Evolutionary conservation across 495 filamentous ascomycete species (phyloP).

Genomic region (Diplogelasinospora grovesii): DNA sequence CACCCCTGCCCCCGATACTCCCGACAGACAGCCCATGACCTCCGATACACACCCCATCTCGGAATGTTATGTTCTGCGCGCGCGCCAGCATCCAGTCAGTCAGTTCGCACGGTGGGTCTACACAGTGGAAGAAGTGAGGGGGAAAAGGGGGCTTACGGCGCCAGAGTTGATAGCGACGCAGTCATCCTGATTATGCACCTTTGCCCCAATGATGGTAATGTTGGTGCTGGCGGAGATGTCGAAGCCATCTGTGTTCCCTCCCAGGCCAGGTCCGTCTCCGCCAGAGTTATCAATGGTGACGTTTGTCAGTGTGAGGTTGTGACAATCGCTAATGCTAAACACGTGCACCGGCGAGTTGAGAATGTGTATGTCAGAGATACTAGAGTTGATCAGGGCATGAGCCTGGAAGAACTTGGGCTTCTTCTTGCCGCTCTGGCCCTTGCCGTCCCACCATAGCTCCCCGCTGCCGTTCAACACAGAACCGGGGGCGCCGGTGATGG

Average conservation of each 20-base stretch:
- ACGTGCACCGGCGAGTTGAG: slow-evolving; percentile 57
- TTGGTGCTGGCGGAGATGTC: slow-evolving; percentile 48
- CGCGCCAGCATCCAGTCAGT: not conserved
- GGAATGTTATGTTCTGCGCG: slow-evolving; percentile 47
- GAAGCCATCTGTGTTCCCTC: slow-evolving; percentile 63
- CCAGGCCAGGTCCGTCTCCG: slow-evolving; percentile 41
- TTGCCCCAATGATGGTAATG: slow-evolving; percentile 49
- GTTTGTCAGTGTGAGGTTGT: slow-evolving; percentile 41
- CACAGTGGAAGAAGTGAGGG: too few species aligned
- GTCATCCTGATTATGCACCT: slow-evolving; percentile 57
- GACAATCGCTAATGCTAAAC: slow-evolving; percentile 48
- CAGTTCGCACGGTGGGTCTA: too few species aligned
- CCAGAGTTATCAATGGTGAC: slow-evolving; percentile 57
- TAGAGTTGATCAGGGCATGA: slow-evolving; percentile 34
- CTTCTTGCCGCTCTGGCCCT: slow-evolving; percentile 44
- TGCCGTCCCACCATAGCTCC: slow-evolving; percentile 45
- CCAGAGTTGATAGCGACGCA: slow-evolving; percentile 60
- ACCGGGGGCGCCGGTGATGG: slow-evolving; percentile 38
- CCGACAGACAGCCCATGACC: slow-evolving; percentile 67
- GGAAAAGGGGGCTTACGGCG: too few species aligned
- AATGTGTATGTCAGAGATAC: slow-evolving; percentile 35
- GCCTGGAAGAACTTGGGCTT: slow-evolving; percentile 52
- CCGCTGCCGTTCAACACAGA: slow-evolving; percentile 42
- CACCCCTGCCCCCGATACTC: slow-evolving; percentile 55
- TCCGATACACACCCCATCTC: slow-evolving; percentile 46